A percentile compares a stretch with the other conserved stretches of the same genome.
These are phyloP conservation scores for Paraurostyla sp. DNA, from an alignment of 73 alveolate species.

Conservation along the genomic window DNA sequence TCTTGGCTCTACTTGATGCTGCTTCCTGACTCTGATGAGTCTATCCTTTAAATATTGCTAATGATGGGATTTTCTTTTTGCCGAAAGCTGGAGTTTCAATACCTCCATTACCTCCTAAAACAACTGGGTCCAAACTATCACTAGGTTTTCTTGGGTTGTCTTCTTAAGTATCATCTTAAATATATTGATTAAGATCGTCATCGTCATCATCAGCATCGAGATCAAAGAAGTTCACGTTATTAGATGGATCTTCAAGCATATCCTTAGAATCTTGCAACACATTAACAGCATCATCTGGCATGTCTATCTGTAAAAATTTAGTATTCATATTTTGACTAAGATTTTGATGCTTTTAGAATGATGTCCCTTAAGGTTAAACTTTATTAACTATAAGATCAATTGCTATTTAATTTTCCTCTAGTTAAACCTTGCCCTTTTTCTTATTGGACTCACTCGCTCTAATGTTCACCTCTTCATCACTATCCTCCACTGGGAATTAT, in stretches of 20 bases:
- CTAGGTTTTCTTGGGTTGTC: no score
- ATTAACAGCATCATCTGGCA: conserved; percentile 17
- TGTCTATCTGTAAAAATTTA: background rate
- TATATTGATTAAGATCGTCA: no score
- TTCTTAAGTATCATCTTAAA: background rate
- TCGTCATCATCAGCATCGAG: background rate
- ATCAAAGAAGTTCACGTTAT: conserved; percentile 28
- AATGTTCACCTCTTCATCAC: conserved; percentile 43
- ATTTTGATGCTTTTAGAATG: background rate
- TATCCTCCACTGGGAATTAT: conserved; percentile 29
- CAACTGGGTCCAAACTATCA: no score
- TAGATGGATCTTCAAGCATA: conserved; percentile 44
- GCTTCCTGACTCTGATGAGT: no score
- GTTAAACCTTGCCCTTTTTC: no score
- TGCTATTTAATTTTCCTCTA: background rate
- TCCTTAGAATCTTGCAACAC: conserved; percentile 30
- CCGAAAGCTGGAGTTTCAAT: conserved; percentile 47
- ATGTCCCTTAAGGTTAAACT: no score
- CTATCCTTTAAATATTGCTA: conserved; percentile 22
- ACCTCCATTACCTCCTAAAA: no score
- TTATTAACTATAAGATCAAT: background rate
- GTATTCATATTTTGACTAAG: background rate
- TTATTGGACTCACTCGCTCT: no score
- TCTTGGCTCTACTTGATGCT: no score
- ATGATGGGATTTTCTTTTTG: conserved; percentile 19